Percentiles rank a stretch among this genome's conserved stretches.
These are phyloP conservation scores for Neofusicoccum laricinum DNA, from an alignment of 2,329 filamentous ascomycete genomes.

Conservation along the genomic window DNA sequence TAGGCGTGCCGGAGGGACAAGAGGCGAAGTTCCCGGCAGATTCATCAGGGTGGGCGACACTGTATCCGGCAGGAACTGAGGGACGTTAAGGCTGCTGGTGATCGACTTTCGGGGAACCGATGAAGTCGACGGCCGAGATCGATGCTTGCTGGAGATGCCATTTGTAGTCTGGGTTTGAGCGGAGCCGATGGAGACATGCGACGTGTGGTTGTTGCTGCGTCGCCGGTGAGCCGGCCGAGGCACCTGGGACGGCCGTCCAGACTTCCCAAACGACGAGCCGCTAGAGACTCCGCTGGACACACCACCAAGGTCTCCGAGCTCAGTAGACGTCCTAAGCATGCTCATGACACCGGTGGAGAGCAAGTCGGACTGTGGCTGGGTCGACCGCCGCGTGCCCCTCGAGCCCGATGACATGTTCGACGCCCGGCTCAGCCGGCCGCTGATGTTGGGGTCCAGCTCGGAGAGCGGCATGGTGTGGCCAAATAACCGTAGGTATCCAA, in stretches of 20 bases:
- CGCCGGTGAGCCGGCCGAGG: constrained; percentile 34
- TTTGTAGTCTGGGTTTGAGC: constrained; percentile 43
- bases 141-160: constrained; percentile 33
- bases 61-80: constrained; percentile 38
- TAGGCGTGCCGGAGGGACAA: constrained; percentile 25
- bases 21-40: constrained; percentile 29
- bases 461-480: constrained; percentile 43
- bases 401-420: constrained; percentile 44
- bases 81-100: constrained; percentile 41
- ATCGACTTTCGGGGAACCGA: constrained; percentile 39
- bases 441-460: constrained; percentile 44
- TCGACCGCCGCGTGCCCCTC: constrained; percentile 25
- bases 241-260: constrained; percentile 36
- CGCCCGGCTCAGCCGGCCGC: constrained; percentile 47
- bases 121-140: constrained; percentile 38
- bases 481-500: constrained; percentile 14
- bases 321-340: constrained; percentile 51
- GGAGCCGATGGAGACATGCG: constrained; percentile 40
- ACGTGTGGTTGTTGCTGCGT: constrained; percentile 29
- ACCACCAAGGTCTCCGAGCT: constrained; percentile 45
- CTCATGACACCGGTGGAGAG: constrained; percentile 42
- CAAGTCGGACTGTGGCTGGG: constrained; percentile 28
- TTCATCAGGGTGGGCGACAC: constrained; percentile 34
- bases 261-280: constrained; percentile 37
- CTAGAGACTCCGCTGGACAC: constrained; percentile 41